phyloP scores from a whole-genome alignment of 805 yeast genomes.

The Saturnispora besseyi region DNA sequence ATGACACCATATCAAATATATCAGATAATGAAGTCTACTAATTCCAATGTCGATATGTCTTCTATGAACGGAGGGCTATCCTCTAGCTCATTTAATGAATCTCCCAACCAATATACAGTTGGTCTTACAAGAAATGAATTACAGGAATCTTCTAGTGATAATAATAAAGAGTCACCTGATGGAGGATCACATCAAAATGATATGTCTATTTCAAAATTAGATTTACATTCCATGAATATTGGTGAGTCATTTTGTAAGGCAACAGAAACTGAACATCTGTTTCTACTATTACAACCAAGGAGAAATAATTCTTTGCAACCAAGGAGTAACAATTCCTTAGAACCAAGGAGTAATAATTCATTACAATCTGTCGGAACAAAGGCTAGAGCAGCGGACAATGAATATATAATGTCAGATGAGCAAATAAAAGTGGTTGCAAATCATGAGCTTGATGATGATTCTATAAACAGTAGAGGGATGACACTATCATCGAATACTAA shows the following conservation, averaged over 20 bases:
- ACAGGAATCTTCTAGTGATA: background rate
- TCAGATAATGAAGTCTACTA: background rate
- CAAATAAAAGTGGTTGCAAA: too few species aligned
- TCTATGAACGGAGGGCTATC: too few species aligned
- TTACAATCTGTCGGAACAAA: too few species aligned
- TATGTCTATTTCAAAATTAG: background rate
- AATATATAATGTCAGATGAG: background rate
- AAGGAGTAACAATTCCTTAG: too few species aligned
- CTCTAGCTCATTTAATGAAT: background rate
- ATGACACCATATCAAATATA: slow-evolving; percentile 13
- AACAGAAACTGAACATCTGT: slow-evolving; percentile 7
- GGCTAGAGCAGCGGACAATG: too few species aligned
- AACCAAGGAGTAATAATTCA: background rate
- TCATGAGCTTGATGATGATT: background rate
- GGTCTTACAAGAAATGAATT: background rate
- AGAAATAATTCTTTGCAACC: background rate
- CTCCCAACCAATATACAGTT: background rate
- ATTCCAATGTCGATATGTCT: background rate
- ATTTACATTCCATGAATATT: background rate
- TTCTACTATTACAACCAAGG: slow-evolving; percentile 6
- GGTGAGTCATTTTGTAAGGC: slow-evolving; percentile 8
- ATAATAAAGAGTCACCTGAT: background rate
- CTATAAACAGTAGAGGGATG: background rate
- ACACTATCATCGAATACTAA: background rate
- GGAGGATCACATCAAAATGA: background rate